phyloP scores from a whole-genome alignment of 2,329 filamentous ascomycete species.

The Colletotrichum salicis region DNA sequence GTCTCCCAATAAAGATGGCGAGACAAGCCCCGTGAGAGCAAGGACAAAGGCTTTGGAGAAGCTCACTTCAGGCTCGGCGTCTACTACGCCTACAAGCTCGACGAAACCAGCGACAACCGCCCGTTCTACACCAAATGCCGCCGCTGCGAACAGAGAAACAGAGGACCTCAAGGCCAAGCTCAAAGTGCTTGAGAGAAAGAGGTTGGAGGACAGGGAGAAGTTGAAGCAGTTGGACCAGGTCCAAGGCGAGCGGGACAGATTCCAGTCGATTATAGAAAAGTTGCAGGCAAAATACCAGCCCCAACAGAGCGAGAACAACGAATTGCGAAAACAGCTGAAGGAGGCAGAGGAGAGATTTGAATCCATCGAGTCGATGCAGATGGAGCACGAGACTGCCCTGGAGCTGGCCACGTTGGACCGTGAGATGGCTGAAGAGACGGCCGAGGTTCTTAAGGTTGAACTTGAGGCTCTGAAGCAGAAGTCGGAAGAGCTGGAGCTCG shows the following conservation, averaged over 20 bases:
- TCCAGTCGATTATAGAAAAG: conserved; percentile 88
- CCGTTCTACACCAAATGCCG: conserved; percentile 51
- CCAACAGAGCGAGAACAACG: conserved; percentile 81
- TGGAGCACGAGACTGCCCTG: conserved; percentile 84
- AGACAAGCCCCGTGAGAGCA: conserved; percentile 63
- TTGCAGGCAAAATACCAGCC: conserved; percentile 89
- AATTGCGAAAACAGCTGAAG: conserved; percentile 81
- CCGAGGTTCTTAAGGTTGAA: conserved; percentile 84
- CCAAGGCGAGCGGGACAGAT: conserved; percentile 80
- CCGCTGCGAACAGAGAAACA: conserved; percentile 72
- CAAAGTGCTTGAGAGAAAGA: conserved; percentile 86
- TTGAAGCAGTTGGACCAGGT: conserved; percentile 81
- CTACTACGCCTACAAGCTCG: conserved; percentile 40
- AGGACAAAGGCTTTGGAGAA: conserved; percentile 64
- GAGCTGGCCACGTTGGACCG: conserved; percentile 90
- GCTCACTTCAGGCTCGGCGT: conserved; percentile 53
- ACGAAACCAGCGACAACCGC: conserved; percentile 43
- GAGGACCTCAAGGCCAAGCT: conserved; percentile 92
- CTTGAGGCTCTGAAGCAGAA: conserved; percentile 80
- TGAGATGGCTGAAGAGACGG: conserved; percentile 95
- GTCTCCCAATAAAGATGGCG: conserved; percentile 63
- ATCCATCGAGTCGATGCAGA: conserved; percentile 77
- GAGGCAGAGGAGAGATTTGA: conserved; percentile 78
- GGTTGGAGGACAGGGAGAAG: conserved; percentile 85
- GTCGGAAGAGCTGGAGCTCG: conserved; percentile 85